phyloP scores from a whole-genome alignment of 1,139 yeast species.

The Hemisphaericaspora xylanilytica region DNA sequence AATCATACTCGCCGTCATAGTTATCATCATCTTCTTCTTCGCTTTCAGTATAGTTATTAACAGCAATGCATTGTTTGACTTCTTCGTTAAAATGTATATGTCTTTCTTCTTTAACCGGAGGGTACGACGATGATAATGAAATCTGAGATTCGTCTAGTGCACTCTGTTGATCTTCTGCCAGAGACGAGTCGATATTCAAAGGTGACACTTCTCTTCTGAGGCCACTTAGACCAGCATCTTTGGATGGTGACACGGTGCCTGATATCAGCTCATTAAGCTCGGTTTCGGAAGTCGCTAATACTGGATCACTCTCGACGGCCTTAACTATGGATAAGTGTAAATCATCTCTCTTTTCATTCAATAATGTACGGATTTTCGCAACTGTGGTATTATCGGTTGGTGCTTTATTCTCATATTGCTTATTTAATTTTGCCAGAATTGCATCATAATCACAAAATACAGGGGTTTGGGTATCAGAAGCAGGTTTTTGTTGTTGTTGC shows the following conservation, averaged over 20 bases:
- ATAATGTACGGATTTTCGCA: constrained; percentile 15
- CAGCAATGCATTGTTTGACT: constrained; percentile 87
- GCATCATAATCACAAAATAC: constrained; percentile 56
- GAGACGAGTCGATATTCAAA: background rate
- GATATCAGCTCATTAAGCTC: background rate
- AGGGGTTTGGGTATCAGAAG: constrained; percentile 26
- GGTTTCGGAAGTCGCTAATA: background rate
- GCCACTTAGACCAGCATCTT: background rate
- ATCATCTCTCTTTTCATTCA: constrained; percentile 8
- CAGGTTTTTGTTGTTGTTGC: constrained; percentile 21
- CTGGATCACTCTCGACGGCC: constrained; percentile 2
- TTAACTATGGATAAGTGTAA: constrained; percentile 1
- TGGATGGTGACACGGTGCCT: no score
- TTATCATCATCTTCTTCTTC: constrained; percentile 43
- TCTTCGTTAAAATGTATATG: constrained; percentile 90
- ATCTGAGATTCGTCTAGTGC: background rate
- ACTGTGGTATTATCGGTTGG: constrained; percentile 13
- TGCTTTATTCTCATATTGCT: constrained; percentile 43
- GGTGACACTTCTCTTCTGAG: background rate
- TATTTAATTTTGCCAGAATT: constrained; percentile 57
- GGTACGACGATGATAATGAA: background rate
- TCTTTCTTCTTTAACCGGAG: constrained; percentile 32
- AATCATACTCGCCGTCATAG: constrained; percentile 24
- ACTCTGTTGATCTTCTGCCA: background rate
- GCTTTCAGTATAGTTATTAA: constrained; percentile 44